Evolutionary conservation across 768 basidiomycete species (phyloP), one percentile per base, ranked within the genome.

Genomic region (Hydnomerulius pinastri): DNA sequence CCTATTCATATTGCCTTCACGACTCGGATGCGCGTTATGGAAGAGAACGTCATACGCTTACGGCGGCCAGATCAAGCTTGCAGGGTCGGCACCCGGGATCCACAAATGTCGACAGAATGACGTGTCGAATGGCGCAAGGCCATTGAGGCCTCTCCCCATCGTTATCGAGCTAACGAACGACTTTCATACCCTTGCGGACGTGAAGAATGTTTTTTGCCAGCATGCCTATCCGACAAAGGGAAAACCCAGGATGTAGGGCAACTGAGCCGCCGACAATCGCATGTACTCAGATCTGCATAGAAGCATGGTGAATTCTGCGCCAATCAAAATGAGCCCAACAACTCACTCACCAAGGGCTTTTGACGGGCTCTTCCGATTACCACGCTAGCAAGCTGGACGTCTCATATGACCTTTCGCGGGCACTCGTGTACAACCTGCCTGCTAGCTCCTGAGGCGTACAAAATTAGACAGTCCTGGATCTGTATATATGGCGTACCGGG

Each of bases 211-310:
- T 7, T 35, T 17, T 20, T 54, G 50, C 45, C 38, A 2, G 30
- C 40, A 13, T n/a, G 32, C 12, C 13, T 11, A 7, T 33, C 11
- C 32, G 32, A 33, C 32, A 6, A 33, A 36, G 38, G 42, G 49
- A 40, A 59, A 25, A 43, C 62, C 62, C 59, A 64, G 61, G 61
- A 50, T 43, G 38, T 49, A 64, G 61, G 61, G 61, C 10, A 46
- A 18, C 33, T 30, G 30, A 43, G 48, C 52, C 33, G 38, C 50
- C 54, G 64, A 66, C 50, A 64, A 63, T 64, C 63, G 64, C 61
- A 55, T 50, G 61, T 46, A 54, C 38, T 30, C 61, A 56, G 63
- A 66, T 66, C 64, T 60, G 52, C 55, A 51, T 48, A 43, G 63
- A 64, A 61, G 59, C 43, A 29, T 63, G 48, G 49, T 28, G 47